phyloP scores from a whole-genome alignment of 305 asterid genomes.

The Stenogyne calaminthoides region DNA sequence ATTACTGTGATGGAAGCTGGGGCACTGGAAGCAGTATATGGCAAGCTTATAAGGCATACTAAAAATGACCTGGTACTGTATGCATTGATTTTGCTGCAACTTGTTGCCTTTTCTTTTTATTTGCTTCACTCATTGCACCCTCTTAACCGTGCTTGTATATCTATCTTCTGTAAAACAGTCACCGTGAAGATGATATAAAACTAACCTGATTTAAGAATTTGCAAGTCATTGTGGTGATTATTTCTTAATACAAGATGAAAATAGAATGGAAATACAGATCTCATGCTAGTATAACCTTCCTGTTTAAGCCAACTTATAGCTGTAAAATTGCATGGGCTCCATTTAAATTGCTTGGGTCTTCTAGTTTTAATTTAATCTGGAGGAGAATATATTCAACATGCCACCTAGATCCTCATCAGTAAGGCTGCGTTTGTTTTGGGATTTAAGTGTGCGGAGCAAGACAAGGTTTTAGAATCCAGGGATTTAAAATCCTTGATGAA shows the following conservation, averaged over 20 bases:
- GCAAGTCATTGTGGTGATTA: background rate
- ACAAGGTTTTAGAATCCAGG: too few relatives aligned
- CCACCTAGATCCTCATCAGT: background rate
- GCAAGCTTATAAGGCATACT: conserved; percentile 59
- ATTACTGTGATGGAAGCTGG: conserved; percentile 76
- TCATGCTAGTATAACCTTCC: background rate
- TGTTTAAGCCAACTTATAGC: background rate
- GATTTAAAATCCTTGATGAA: too few relatives aligned
- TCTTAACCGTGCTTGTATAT: background rate
- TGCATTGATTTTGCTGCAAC: conserved; percentile 28
- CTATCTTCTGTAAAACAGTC: background rate
- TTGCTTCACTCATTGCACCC: background rate
- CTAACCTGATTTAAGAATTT: background rate
- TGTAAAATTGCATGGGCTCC: background rate
- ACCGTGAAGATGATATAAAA: background rate
- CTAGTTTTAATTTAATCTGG: background rate
- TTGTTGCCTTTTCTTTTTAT: conserved; percentile 1
- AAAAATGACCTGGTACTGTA: conserved; percentile 57
- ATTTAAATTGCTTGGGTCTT: background rate
- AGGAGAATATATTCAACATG: background rate
- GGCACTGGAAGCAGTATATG: conserved; percentile 68
- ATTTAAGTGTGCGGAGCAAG: too few relatives aligned
- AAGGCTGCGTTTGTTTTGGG: too few relatives aligned
- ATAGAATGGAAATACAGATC: background rate
- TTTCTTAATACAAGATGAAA: background rate